phyloP scores from a whole-genome alignment of 2,329 filamentous ascomycete genomes.

The Metarhizium robertsii region DNA sequence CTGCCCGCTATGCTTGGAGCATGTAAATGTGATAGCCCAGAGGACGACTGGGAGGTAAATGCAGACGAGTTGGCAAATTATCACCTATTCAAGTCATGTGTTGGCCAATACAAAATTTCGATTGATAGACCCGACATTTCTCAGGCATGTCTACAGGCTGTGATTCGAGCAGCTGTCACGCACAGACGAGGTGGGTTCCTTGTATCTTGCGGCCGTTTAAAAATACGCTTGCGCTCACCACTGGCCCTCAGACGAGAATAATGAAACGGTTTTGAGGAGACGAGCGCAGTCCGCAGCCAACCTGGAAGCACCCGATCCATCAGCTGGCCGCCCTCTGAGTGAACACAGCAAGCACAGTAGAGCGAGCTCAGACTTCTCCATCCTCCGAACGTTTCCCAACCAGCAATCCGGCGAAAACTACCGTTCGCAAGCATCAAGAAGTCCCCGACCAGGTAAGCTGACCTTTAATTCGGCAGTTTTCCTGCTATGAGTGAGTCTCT shows the following conservation, averaged over 20 bases:
- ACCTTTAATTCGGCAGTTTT: neutral
- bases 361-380: conserved; percentile 61
- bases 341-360: conserved; percentile 59
- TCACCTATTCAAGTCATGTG: conserved; percentile 55
- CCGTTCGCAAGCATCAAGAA: conserved; percentile 21
- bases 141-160: conserved; percentile 64
- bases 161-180: conserved; percentile 62
- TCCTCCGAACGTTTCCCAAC: conserved; percentile 43
- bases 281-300: conserved; percentile 54
- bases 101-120: conserved; percentile 67
- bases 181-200: conserved; percentile 54
- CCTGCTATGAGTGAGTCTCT: neutral
- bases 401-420: conserved; percentile 32
- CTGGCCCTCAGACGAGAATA: conserved; percentile 24
- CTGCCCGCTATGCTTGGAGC: conserved; percentile 76
- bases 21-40: conserved; percentile 78
- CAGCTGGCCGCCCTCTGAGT: conserved; percentile 43
- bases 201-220: neutral
- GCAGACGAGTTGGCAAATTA: conserved; percentile 53
- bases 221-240: conserved; percentile 1
- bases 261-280: conserved; percentile 37
- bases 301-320: conserved; percentile 45
- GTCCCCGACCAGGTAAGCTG: conserved; percentile 19
- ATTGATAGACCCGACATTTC: conserved; percentile 60
- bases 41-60: conserved; percentile 61